Percentiles rank a stretch among this genome's conserved stretches.
Evolutionary conservation across 2,329 filamentous ascomycete species (phyloP).

Genomic region (Alternaria triticina): DNA sequence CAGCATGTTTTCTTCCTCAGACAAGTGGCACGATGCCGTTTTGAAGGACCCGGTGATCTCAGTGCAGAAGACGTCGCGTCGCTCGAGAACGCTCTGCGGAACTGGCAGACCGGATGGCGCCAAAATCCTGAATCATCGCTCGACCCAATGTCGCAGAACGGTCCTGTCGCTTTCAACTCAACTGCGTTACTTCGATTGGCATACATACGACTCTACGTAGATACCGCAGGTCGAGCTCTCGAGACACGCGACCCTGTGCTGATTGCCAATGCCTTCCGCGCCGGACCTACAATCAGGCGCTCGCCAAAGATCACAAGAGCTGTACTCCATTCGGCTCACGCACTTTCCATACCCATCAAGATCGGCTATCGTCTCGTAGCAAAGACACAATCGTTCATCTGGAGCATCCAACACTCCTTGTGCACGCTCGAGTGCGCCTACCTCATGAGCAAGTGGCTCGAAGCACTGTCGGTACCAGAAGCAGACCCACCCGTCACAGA

Average conservation of each 20-base stretch:
- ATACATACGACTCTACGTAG: constrained; percentile 70
- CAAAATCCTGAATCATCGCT: constrained; percentile 51
- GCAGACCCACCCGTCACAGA: constrained; percentile 46
- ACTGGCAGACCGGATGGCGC: constrained; percentile 52
- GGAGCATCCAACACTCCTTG: constrained; percentile 50
- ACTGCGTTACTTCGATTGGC: constrained; percentile 66
- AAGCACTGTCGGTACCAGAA: constrained; percentile 40
- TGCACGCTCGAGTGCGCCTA: constrained; percentile 51
- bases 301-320: constrained; percentile 67
- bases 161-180: constrained; percentile 71
- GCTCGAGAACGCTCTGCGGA: constrained; percentile 53
- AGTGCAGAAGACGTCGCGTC: constrained; percentile 49
- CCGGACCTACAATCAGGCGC: constrained; percentile 64
- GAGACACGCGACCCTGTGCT: constrained; percentile 68
- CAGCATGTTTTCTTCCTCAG: constrained; percentile 76
- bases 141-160: constrained; percentile 61
- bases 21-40: constrained; percentile 52
- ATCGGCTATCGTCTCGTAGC: constrained; percentile 51
- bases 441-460: constrained; percentile 51
- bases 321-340: constrained; percentile 71
- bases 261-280: constrained; percentile 67
- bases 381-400: constrained; percentile 49
- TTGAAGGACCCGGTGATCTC: constrained; percentile 40
- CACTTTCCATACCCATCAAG: constrained; percentile 70
- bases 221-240: constrained; percentile 67